phyloP scores from a whole-genome alignment of 2,329 filamentous ascomycete genomes.

The Penicillium decumbens region DNA sequence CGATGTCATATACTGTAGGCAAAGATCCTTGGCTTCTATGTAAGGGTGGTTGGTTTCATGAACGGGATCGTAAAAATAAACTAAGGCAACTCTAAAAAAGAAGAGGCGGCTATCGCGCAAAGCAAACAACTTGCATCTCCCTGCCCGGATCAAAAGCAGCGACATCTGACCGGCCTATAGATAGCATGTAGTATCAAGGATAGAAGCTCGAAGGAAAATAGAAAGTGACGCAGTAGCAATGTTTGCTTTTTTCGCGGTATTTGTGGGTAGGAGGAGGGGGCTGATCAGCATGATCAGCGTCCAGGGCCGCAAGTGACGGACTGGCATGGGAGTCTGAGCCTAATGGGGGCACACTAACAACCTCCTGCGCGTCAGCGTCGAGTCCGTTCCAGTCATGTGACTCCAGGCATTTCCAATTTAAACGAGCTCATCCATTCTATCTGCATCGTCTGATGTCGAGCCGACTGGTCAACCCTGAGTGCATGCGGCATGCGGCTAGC shows the following conservation, averaged over 20 bases:
- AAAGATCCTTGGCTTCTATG: neutral
- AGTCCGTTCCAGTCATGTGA: neutral
- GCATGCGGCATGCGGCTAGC: conserved; percentile 1
- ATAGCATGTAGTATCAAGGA: neutral
- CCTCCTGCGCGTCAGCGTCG: neutral
- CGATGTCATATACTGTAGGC: neutral
- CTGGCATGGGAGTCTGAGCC: conserved; percentile 5
- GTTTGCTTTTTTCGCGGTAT: conserved; percentile 11
- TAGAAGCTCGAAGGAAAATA: neutral
- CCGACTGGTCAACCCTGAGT: neutral
- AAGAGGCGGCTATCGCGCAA: conserved; percentile 22
- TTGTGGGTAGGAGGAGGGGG: neutral
- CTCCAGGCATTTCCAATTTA: neutral
- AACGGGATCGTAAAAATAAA: conserved; percentile 3
- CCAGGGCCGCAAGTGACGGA: conserved; percentile 8
- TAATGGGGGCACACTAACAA: conserved; percentile 12
- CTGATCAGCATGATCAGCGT: conserved; percentile 22
- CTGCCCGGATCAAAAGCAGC: neutral
- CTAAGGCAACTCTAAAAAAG: conserved; percentile 6
- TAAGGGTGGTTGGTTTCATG: neutral
- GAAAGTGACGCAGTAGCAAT: neutral
- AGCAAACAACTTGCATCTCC: conserved; percentile 2
- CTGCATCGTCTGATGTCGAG: neutral
- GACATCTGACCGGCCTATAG: neutral
- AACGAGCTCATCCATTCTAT: neutral